phyloP scores from a whole-genome alignment of 495 filamentous ascomycete genomes.

The Ramalina intermedia region DNA sequence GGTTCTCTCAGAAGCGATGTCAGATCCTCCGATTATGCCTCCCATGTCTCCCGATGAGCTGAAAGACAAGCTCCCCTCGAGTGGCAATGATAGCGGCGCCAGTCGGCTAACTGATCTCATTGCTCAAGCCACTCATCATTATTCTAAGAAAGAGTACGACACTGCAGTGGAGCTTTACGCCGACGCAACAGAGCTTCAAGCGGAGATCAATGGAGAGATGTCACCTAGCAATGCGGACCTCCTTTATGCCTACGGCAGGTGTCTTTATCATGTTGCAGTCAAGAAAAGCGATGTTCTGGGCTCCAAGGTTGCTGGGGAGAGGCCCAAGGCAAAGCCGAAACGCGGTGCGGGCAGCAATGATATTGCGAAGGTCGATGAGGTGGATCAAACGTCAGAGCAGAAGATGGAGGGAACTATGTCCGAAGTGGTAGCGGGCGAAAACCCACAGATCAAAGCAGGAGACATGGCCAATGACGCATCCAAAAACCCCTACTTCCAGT shows the following conservation, averaged over 20 bases:
- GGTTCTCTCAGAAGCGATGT: neutral
- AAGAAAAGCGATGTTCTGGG: slow-evolving; percentile 90
- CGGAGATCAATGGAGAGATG: slow-evolving; percentile 82
- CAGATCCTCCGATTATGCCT: neutral
- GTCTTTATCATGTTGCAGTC: slow-evolving; percentile 82
- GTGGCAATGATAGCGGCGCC: neutral
- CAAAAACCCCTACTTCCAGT: slow-evolving; percentile 68
- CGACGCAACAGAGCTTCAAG: slow-evolving; percentile 78
- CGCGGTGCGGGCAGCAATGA: slow-evolving; percentile 22
- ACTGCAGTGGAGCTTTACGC: slow-evolving; percentile 76
- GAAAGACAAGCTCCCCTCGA: neutral
- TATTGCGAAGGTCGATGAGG: neutral
- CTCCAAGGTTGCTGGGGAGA: slow-evolving; percentile 55
- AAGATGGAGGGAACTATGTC: slow-evolving; percentile 12
- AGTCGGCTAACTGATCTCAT: slow-evolving; percentile 32
- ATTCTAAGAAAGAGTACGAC: slow-evolving; percentile 73
- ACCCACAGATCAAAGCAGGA: neutral
- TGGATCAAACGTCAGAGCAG: neutral
- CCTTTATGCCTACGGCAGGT: slow-evolving; percentile 83
- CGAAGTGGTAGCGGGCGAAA: slow-evolving; percentile 26
- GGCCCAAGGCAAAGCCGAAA: slow-evolving; percentile 17
- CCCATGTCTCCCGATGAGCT: neutral
- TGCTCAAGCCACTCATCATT: slow-evolving; percentile 49
- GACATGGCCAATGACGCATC: slow-evolving; percentile 20
- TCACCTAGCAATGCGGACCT: slow-evolving; percentile 79